Percentiles rank a stretch among this genome's conserved stretches.
phyloP scores from a whole-genome alignment of 352 stramenopile genomes.

The Pythium chondricola region DNA sequence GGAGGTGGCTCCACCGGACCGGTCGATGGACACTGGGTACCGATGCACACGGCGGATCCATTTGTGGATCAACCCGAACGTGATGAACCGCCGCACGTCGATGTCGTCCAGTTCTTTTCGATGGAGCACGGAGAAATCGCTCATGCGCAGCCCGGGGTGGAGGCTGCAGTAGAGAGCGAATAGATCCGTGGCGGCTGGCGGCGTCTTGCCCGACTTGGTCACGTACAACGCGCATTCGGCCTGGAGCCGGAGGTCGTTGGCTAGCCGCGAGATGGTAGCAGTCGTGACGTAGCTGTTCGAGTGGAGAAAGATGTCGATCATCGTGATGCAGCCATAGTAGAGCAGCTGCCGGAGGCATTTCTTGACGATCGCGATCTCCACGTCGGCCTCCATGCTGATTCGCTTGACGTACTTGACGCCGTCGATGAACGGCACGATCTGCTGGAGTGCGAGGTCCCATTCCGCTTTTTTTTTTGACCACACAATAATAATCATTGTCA shows the following conservation, averaged over 20 bases:
- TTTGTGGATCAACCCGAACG: conserved; percentile 83
- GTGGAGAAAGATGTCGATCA: conserved; percentile 90
- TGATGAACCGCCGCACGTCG: conserved; percentile 81
- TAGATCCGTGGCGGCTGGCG: conserved; percentile 66
- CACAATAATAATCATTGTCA: background rate
- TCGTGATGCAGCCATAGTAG: conserved; percentile 85
- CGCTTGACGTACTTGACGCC: conserved; percentile 88
- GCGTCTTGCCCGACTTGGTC: conserved; percentile 51
- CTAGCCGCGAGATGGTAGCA: conserved; percentile 46
- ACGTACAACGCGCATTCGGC: conserved; percentile 77
- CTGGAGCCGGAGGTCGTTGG: conserved; percentile 58
- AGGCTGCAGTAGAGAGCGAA: conserved; percentile 85
- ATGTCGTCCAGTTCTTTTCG: conserved; percentile 57
- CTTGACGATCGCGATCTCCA: conserved; percentile 86
- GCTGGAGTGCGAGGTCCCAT: conserved; percentile 83
- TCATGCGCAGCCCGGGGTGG: conserved; percentile 77
- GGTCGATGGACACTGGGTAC: conserved; percentile 71
- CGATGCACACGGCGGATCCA: conserved; percentile 82
- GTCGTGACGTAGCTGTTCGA: conserved; percentile 87
- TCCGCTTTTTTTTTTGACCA: conserved; percentile 35
- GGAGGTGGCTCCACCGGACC: too few species aligned
- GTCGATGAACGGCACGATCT: conserved; percentile 89
- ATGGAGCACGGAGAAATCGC: conserved; percentile 78
- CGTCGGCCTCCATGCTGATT: conserved; percentile 83
- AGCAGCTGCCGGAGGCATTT: conserved; percentile 82